These are phyloP conservation scores for Curvularia sp. DNA, from an alignment of 2,329 filamentous ascomycete species.

Conservation along the genomic window DNA sequence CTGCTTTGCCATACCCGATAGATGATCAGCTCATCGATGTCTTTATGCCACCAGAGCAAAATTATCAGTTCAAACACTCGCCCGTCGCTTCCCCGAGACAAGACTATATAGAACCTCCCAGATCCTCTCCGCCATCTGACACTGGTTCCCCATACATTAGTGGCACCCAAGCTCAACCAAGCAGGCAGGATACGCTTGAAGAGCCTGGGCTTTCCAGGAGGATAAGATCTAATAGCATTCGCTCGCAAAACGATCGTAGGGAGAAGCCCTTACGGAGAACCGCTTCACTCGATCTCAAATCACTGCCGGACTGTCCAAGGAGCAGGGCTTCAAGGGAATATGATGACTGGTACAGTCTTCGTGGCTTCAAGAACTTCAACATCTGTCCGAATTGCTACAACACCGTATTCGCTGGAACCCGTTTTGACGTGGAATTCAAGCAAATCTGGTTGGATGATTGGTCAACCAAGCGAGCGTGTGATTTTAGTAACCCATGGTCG, in stretches of 20 bases:
- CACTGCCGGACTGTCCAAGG: slow-evolving; percentile 70
- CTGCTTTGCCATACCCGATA: slow-evolving; percentile 55
- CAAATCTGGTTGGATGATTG: slow-evolving; percentile 65
- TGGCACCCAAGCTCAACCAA: slow-evolving; percentile 23
- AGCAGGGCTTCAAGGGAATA: slow-evolving; percentile 67
- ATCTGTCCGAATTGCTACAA: slow-evolving; percentile 84
- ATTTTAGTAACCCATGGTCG: slow-evolving; percentile 83
- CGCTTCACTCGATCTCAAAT: slow-evolving; percentile 28
- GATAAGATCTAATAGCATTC: slow-evolving; percentile 37
- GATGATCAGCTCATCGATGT: slow-evolving; percentile 49
- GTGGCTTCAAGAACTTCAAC: slow-evolving; percentile 73
- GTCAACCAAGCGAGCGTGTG: slow-evolving; percentile 70
- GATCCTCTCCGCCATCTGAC: slow-evolving; percentile 28
- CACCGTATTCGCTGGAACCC: slow-evolving; percentile 70
- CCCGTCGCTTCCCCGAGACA: slow-evolving; percentile 30
- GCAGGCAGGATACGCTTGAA: slow-evolving; percentile 25
- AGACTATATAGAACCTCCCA: slow-evolving; percentile 35
- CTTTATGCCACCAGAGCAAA: slow-evolving; percentile 55
- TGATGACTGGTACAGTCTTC: slow-evolving; percentile 82
- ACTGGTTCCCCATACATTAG: slow-evolving; percentile 34
- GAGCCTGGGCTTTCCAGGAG: slow-evolving; percentile 32
- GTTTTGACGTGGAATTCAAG: slow-evolving; percentile 72
- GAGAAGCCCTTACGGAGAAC: slow-evolving; percentile 23
- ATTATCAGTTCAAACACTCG: slow-evolving; percentile 51
- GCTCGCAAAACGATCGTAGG: slow-evolving; percentile 39